These are phyloP conservation scores for Debaryomyces fabryi DNA, from an alignment of 1,139 yeast species.

Conservation along the genomic window DNA sequence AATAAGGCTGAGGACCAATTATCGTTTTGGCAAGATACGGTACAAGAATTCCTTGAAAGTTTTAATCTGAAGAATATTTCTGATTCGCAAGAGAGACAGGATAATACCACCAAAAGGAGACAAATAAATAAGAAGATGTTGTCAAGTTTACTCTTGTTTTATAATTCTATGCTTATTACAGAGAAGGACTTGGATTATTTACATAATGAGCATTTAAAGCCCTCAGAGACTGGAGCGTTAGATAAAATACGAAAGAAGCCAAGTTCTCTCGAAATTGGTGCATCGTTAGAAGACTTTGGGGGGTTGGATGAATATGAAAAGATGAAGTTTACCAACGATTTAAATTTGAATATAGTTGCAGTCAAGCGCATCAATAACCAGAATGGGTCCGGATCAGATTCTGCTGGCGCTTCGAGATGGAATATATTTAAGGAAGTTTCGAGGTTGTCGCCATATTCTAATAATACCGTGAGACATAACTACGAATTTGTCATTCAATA, in stretches of 20 bases:
- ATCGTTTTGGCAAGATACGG: slow-evolving; percentile 74
- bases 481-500: slow-evolving; percentile 51
- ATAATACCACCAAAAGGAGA: slow-evolving; percentile 71
- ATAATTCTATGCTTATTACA: slow-evolving; percentile 75
- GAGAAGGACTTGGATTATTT: slow-evolving; percentile 58
- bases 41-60: slow-evolving; percentile 79
- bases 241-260: slow-evolving; percentile 34
- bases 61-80: slow-evolving; percentile 70
- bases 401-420: slow-evolving; percentile 29
- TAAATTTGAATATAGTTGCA: slow-evolving; percentile 66
- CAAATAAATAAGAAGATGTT: slow-evolving; percentile 62
- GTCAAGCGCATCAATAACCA: slow-evolving; percentile 41
- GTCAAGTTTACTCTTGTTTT: slow-evolving; percentile 64
- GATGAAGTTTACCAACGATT: slow-evolving; percentile 55
- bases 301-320: slow-evolving; percentile 39
- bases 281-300: slow-evolving; percentile 12
- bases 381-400: slow-evolving; percentile 25
- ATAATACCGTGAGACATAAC: slow-evolving; percentile 30
- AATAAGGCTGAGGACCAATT: slow-evolving; percentile 47
- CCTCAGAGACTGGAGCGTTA: slow-evolving; percentile 55
- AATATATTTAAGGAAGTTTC: slow-evolving; percentile 22
- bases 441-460: slow-evolving; percentile 19
- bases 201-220: slow-evolving; percentile 49
- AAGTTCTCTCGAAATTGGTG: slow-evolving; percentile 13
- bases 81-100: slow-evolving; percentile 70